A percentile compares a stretch with the other conserved stretches of the same genome.
phyloP scores from a whole-genome alignment of 2,329 filamentous ascomycete genomes.

The Sclerotinia trifoliorum region DNA sequence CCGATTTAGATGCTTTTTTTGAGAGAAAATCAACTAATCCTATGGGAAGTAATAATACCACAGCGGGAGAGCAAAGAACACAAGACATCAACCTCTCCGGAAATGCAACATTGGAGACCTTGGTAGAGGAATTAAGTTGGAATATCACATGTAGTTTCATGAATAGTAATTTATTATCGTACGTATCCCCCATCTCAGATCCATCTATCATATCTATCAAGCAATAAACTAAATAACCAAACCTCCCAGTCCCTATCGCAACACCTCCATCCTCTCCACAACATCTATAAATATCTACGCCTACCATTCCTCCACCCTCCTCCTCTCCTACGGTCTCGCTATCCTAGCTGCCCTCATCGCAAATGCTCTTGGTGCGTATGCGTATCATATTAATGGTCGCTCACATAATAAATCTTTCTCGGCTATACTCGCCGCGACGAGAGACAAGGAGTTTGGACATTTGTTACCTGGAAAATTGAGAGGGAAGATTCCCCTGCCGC shows the following conservation, averaged over 20 bases:
- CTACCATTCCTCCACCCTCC: constrained; percentile 25
- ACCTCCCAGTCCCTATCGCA: background rate
- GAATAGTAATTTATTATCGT: constrained; percentile 4
- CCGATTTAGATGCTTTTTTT: constrained; percentile 28
- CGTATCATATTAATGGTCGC: constrained; percentile 27
- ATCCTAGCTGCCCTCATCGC: constrained; percentile 24
- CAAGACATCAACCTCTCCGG: background rate
- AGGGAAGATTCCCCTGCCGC: constrained; percentile 4
- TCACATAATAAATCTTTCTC: constrained; percentile 30
- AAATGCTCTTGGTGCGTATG: constrained; percentile 26
- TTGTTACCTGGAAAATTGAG: background rate
- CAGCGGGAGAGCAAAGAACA: background rate
- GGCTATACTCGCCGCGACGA: constrained; percentile 27
- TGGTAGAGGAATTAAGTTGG: constrained; percentile 1
- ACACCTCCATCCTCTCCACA: background rate
- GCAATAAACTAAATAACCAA: background rate
- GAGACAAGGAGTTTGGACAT: constrained; percentile 18
- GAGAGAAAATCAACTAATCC: constrained; percentile 14
- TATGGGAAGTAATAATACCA: background rate
- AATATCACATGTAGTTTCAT: constrained; percentile 1
- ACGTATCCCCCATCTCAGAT: background rate
- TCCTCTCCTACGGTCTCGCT: constrained; percentile 28
- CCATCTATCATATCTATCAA: background rate
- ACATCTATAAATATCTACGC: constrained; percentile 25
- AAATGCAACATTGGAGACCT: background rate